These are phyloP conservation scores for Aureobasidium sp. DNA, from an alignment of 2,329 filamentous ascomycete species.

Conservation along the genomic window DNA sequence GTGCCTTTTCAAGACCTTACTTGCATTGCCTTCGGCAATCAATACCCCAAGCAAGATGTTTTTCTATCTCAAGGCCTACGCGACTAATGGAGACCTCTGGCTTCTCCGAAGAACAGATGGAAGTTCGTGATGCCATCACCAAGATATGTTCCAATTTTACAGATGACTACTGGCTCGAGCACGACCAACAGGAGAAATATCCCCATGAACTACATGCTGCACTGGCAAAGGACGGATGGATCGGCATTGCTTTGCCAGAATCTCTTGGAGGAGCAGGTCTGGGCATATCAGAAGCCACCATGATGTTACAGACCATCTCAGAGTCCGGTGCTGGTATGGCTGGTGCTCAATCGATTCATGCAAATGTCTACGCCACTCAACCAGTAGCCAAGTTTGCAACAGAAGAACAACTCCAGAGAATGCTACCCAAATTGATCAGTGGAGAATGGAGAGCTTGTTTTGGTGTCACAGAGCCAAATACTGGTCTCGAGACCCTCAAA, in stretches of 20 bases:
- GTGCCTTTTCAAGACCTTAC: background rate
- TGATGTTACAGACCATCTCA: constrained; percentile 80
- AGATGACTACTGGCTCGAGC: constrained; percentile 63
- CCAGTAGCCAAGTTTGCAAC: constrained; percentile 66
- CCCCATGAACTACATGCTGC: constrained; percentile 70
- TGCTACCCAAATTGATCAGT: constrained; percentile 63
- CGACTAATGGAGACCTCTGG: constrained; percentile 25
- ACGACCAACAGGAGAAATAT: constrained; percentile 62
- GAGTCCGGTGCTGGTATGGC: constrained; percentile 75
- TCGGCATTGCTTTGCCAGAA: constrained; percentile 73
- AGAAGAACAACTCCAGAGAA: constrained; percentile 53
- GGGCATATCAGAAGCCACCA: constrained; percentile 69
- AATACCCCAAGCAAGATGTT: constrained; percentile 22
- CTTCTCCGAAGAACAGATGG: constrained; percentile 35
- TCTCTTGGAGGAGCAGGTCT: constrained; percentile 66
- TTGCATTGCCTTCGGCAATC: background rate
- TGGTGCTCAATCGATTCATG: constrained; percentile 52
- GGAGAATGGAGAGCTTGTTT: constrained; percentile 70
- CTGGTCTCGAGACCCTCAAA: constrained; percentile 69
- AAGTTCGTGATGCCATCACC: constrained; percentile 37
- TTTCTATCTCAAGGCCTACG: constrained; percentile 4
- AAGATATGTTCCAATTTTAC: constrained; percentile 38
- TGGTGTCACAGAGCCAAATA: constrained; percentile 77
- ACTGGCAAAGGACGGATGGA: constrained; percentile 68
- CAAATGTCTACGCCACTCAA: constrained; percentile 68